Conservation (phyloP, 768 basidiomycete species). For the Dictyophora rubrovolvata region DNA sequence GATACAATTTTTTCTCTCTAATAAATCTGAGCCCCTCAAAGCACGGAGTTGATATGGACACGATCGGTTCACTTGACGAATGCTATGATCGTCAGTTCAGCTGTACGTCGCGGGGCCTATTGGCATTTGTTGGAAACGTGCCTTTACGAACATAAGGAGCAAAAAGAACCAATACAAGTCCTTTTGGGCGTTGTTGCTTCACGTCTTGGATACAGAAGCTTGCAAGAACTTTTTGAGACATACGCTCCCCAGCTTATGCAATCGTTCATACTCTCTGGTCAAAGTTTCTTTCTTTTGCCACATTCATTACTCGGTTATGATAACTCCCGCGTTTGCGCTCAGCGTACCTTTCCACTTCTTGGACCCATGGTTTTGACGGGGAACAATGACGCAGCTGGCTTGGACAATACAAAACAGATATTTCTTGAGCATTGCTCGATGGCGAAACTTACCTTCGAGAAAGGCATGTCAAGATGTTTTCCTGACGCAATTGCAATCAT, state of each 20-base stretch:
- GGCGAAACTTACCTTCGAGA: slow-evolving; percentile 33
- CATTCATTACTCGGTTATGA: slow-evolving; percentile 67
- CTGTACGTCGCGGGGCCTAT: slow-evolving; percentile 70
- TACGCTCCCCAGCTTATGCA: slow-evolving; percentile 71
- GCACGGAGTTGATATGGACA: slow-evolving; percentile 69
- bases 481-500: slow-evolving; percentile 59
- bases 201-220: slow-evolving; percentile 52
- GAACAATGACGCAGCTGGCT: slow-evolving; percentile 19
- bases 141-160: slow-evolving; percentile 24
- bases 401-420: slow-evolving; percentile 28
- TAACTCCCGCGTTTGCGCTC: slow-evolving; percentile 55
- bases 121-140: slow-evolving; percentile 79
- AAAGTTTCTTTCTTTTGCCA: slow-evolving; percentile 54
- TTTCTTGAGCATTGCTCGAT: slow-evolving; percentile 58
- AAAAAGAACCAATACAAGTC: slow-evolving; percentile 31
- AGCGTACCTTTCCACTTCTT: slow-evolving; percentile 54
- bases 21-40: slow-evolving; percentile 19
- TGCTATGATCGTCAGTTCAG: slow-evolving; percentile 68
- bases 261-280: slow-evolving; percentile 42
- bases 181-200: slow-evolving; percentile 52
- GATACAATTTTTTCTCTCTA: background rate
- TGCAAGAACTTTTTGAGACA: slow-evolving; percentile 60
- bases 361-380: slow-evolving; percentile 51
- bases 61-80: slow-evolving; percentile 63
- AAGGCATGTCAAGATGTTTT: slow-evolving; percentile 55